Conservation (phyloP, 495 filamentous ascomycete genomes). For the Penicillium cataractarum region DNA sequence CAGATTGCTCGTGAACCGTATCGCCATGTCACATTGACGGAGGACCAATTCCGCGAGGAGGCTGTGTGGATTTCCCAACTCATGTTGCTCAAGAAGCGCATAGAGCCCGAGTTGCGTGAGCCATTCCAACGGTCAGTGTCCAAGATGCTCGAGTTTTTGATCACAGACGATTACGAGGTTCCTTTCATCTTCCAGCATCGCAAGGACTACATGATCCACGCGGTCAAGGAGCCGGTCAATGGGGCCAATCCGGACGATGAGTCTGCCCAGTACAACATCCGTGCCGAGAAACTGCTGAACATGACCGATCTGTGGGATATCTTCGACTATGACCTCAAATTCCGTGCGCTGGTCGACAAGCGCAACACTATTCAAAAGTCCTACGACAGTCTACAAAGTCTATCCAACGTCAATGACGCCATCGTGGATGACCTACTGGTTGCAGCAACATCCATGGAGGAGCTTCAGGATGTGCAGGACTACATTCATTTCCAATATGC, state of each 20-base stretch:
- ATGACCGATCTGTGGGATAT: slow-evolving; percentile 95
- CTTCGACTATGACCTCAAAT: slow-evolving; percentile 92
- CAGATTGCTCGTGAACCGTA: slow-evolving; percentile 90
- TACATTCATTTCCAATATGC: slow-evolving; percentile 96
- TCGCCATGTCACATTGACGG: slow-evolving; percentile 70
- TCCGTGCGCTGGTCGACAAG: slow-evolving; percentile 86
- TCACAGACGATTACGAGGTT: slow-evolving; percentile 89
- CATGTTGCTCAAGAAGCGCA: slow-evolving; percentile 80
- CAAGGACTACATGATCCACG: slow-evolving; percentile 95
- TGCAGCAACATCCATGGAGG: slow-evolving; percentile 79
- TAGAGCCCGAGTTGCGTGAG: slow-evolving; percentile 68
- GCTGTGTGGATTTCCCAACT: slow-evolving; percentile 86
- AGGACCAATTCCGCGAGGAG: slow-evolving; percentile 86
- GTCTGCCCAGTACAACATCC: slow-evolving; percentile 70
- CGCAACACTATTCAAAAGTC: slow-evolving; percentile 77
- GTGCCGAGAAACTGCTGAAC: slow-evolving; percentile 84
- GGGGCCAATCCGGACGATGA: slow-evolving; percentile 61
- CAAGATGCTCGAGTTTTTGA: slow-evolving; percentile 94
- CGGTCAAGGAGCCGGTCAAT: slow-evolving; percentile 66
- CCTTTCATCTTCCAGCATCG: slow-evolving; percentile 98
- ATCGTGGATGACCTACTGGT: slow-evolving; percentile 81
- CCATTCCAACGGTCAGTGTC: slow-evolving; percentile 86
- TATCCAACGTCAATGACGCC: slow-evolving; percentile 48
- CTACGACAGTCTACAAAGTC: slow-evolving; percentile 69
- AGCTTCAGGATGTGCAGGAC: slow-evolving; percentile 94